Conservation (phyloP, 73 alveolate genomes). For the Chromera velia region DNA sequence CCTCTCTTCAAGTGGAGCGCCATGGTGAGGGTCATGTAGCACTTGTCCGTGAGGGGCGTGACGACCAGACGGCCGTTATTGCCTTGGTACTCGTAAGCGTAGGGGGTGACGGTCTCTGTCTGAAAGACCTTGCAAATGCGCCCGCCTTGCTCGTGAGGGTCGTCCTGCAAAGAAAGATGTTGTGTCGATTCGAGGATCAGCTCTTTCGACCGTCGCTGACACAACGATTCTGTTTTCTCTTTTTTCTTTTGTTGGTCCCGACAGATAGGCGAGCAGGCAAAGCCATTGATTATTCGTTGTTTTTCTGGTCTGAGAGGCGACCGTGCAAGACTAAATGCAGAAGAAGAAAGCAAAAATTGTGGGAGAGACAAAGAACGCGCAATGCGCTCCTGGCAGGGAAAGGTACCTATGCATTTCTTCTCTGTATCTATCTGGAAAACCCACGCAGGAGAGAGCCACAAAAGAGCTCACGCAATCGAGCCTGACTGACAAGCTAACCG, state of each 20-base stretch:
- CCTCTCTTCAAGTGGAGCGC: slow-evolving; percentile 98
- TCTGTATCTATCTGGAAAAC: neutral
- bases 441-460: neutral
- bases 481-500: too few relatives aligned
- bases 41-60: slow-evolving; percentile 99
- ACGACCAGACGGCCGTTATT: slow-evolving; percentile 99
- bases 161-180: neutral
- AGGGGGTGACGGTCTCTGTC: slow-evolving; percentile 42
- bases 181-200: neutral
- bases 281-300: too few relatives aligned
- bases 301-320: too few relatives aligned
- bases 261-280: too few relatives aligned
- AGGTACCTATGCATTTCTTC: neutral
- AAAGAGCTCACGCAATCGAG: slow-evolving; percentile 20
- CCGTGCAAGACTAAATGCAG: too few relatives aligned
- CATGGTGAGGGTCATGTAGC: slow-evolving; percentile 90
- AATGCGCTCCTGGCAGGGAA: neutral
- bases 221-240: too few relatives aligned
- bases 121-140: slow-evolving; percentile 21
- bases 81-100: slow-evolving; percentile 97
- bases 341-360: too few relatives aligned
- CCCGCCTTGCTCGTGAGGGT: slow-evolving; percentile 14
- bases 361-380: neutral
- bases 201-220: too few relatives aligned
- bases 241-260: too few relatives aligned